Evolutionary conservation across 1,284 basidiomycete species (phyloP).

Genomic region (Caloboletus inedulis): DNA sequence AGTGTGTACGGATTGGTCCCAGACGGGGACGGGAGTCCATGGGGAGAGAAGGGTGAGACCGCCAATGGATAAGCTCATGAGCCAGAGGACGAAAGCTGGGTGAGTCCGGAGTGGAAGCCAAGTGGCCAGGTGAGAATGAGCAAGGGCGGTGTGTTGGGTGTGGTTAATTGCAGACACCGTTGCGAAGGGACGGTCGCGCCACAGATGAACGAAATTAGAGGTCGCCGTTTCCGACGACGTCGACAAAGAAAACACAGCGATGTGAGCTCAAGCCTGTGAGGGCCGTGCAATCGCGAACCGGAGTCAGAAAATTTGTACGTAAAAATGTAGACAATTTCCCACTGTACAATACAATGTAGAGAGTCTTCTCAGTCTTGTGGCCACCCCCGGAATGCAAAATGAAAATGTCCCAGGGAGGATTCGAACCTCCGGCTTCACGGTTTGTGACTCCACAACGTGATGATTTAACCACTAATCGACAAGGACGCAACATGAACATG

Average conservation of each 20-base stretch:
- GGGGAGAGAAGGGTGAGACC: conserved; percentile 60
- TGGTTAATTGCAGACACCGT: conserved; percentile 30
- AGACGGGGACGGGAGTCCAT: conserved; percentile 49
- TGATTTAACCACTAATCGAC: conserved; percentile 45
- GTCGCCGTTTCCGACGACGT: conserved; percentile 23
- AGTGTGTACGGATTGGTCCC: conserved; percentile 48
- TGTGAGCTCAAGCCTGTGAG: not conserved
- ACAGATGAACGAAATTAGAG: conserved; percentile 2
- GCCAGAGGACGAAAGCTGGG: conserved; percentile 38
- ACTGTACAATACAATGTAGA: not conserved
- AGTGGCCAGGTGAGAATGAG: conserved; percentile 18
- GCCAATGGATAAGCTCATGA: conserved; percentile 64
- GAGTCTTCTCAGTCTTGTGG: no score
- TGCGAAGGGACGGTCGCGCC: conserved; percentile 18
- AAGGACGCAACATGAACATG: conserved; percentile 18
- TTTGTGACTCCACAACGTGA: conserved; percentile 37
- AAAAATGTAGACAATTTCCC: conserved; percentile 16
- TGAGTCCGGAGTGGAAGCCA: conserved; percentile 15
- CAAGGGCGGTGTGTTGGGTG: conserved; percentile 16
- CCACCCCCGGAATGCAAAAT: conserved; percentile 11
- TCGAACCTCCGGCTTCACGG: conserved; percentile 41
- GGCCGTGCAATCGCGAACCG: conserved; percentile 23
- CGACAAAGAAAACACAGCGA: conserved; percentile 12
- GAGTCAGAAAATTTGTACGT: conserved; percentile 30
- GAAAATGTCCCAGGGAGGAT: conserved; percentile 38